Conservation (phyloP, 208 protist species). For the Leishmania tarentolae region DNA sequence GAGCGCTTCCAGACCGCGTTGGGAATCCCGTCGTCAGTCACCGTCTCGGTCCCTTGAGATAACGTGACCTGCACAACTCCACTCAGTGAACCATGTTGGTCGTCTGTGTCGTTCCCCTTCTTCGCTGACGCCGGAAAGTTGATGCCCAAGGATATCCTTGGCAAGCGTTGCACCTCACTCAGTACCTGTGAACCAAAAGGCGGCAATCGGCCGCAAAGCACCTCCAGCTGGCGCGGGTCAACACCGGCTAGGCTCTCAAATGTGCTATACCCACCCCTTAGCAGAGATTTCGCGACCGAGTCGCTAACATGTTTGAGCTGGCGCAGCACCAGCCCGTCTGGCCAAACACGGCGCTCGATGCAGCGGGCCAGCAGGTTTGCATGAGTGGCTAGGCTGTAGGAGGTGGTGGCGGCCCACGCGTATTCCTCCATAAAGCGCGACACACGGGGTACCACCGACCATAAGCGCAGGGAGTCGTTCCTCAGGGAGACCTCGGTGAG, state of each 20-base stretch:
- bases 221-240: conserved; percentile 66
- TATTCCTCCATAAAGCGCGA: conserved; percentile 73
- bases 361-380: conserved; percentile 58
- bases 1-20: neutral
- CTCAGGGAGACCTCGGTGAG: conserved; percentile 73
- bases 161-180: conserved; percentile 32
- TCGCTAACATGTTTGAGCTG: conserved; percentile 79
- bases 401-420: conserved; percentile 32
- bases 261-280: conserved; percentile 42
- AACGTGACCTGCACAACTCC: conserved; percentile 9
- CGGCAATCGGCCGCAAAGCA: conserved; percentile 60
- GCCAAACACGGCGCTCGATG: conserved; percentile 83
- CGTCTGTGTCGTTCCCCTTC: neutral
- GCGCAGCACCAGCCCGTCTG: conserved; percentile 59
- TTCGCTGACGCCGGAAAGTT: neutral
- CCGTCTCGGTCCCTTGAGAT: neutral
- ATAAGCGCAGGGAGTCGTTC: conserved; percentile 78
- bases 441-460: conserved; percentile 68
- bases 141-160: conserved; percentile 16
- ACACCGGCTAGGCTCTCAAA: conserved; percentile 42
- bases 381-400: conserved; percentile 49
- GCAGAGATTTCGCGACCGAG: conserved; percentile 46
- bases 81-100: neutral
- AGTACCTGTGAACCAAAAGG: conserved; percentile 76
- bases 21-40: neutral